Conservation (phyloP, 2,329 filamentous ascomycete species). For the Colletotrichum sp. region DNA sequence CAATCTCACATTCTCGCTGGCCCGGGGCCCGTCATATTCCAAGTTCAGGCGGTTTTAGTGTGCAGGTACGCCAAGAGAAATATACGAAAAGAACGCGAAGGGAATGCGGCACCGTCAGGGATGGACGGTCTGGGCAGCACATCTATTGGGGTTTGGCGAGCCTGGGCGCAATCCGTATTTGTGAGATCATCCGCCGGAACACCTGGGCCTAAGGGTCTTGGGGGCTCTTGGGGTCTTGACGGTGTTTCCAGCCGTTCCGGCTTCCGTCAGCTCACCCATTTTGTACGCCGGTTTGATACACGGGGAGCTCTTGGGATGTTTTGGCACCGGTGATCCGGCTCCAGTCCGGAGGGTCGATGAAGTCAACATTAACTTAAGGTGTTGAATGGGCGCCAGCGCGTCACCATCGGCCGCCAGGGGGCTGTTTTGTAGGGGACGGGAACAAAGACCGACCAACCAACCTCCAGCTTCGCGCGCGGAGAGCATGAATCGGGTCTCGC, state of each 20-base stretch:
- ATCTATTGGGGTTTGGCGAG: conserved; percentile 11
- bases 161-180: conserved; percentile 4
- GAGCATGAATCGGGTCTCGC: background rate
- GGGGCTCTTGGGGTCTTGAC: background rate
- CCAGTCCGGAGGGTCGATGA: background rate
- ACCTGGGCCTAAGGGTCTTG: background rate
- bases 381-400: background rate
- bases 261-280: background rate
- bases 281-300: background rate
- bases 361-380: background rate
- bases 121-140: conserved; percentile 10
- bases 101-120: conserved; percentile 3
- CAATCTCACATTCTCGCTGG: conserved; percentile 5
- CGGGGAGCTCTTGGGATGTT: background rate
- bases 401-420: background rate
- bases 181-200: conserved; percentile 7
- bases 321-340: background rate
- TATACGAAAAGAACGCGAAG: background rate
- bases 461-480: background rate
- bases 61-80: conserved; percentile 2
- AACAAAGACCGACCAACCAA: background rate
- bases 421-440: background rate
- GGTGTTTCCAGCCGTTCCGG: background rate
- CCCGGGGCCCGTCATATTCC: background rate
- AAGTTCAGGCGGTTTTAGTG: background rate